phyloP scores from a whole-genome alignment of 768 basidiomycete species.

The Hygrocybe punicea region DNA sequence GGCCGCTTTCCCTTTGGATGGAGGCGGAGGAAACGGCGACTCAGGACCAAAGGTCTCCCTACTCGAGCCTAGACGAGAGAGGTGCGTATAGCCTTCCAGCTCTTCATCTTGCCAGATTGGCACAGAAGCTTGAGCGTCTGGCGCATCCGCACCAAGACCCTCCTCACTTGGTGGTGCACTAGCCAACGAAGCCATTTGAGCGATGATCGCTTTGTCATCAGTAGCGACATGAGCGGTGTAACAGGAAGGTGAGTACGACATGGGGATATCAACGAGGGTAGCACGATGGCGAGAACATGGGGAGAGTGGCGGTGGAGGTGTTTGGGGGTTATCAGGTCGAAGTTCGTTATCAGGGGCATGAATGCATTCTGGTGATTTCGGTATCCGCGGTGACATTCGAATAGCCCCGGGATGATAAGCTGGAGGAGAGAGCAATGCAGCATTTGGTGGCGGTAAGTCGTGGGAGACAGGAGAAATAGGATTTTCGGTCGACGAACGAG shows the following conservation, averaged over 20 bases:
- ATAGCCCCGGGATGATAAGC: conserved; percentile 39
- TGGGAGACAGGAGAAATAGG: neutral
- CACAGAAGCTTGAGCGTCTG: conserved; percentile 38
- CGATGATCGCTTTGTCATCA: conserved; percentile 61
- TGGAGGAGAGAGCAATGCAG: conserved; percentile 29
- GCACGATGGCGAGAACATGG: conserved; percentile 2
- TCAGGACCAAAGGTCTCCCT: neutral
- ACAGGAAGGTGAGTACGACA: conserved; percentile 28
- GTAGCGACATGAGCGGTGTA: conserved; percentile 59
- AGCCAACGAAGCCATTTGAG: conserved; percentile 48
- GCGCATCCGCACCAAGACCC: conserved; percentile 13
- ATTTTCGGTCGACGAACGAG: neutral
- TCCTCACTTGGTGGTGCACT: conserved; percentile 43
- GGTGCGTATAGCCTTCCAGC: conserved; percentile 33
- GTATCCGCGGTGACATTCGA: neutral
- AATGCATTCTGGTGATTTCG: conserved; percentile 2
- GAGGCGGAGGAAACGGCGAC: conserved; percentile 41
- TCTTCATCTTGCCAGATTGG: conserved; percentile 55
- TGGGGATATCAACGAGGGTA: conserved; percentile 14
- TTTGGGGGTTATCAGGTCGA: conserved; percentile 8
- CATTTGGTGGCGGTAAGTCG: neutral
- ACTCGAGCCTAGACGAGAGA: neutral
- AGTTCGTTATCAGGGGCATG: conserved; percentile 15
- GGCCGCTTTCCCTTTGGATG: conserved; percentile 43
- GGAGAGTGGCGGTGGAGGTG: neutral